Base-by-base conservation (phyloP, 1,284 basidiomycete species). In the Cutaneotrichosporon sp. region DNA sequence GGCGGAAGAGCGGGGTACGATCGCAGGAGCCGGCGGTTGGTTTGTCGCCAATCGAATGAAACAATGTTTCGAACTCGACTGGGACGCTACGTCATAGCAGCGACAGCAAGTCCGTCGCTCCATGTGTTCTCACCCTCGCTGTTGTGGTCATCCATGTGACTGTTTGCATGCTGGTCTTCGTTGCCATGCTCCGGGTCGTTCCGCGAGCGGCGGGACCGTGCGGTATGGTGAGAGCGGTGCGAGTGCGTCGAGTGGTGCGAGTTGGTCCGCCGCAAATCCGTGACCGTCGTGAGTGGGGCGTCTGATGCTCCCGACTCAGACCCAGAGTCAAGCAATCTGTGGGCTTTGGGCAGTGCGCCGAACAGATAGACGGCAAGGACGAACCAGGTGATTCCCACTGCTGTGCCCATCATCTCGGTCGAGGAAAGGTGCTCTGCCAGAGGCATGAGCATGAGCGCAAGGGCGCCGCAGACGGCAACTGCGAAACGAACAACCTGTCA, bases 391-490 rank as follows among this genome's bases (percentile, higher is more conserved):
- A 66, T 55, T 1, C 42, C 64, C 8, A 63, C 57, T 2, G 55
- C 59, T 3, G 63, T 56, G 25, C 43, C 64, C 29, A 67, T 39
- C 39, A 61, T 51, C 17, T 49, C 51, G 19, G 51, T 59, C 14
- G 60, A 54, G 17, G 50, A 14, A 16, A 65, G 44, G 9, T 45
- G 14, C 2, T 59, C 39, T 4, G 45, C 46, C 19, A 68, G 54
- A 5, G 66, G 64, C 41, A 61, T 51, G 41, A 66, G 56, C 34
- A 65, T 62, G 46, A 68, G 59, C 9, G 59, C 53, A 9, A 66
- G 46, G 6, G 60, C 51, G 4, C 47, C 61, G 6, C 38, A 17
- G 19, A 64, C n/a, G 3, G 53, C 46, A 47, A 61, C n/a, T 16
- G 51, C 17, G 26, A 53, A 52, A 25, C 66, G 63, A 11, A 61